Conservation (phyloP, 2,329 filamentous ascomycete species). For the Chaetomium sp. region DNA sequence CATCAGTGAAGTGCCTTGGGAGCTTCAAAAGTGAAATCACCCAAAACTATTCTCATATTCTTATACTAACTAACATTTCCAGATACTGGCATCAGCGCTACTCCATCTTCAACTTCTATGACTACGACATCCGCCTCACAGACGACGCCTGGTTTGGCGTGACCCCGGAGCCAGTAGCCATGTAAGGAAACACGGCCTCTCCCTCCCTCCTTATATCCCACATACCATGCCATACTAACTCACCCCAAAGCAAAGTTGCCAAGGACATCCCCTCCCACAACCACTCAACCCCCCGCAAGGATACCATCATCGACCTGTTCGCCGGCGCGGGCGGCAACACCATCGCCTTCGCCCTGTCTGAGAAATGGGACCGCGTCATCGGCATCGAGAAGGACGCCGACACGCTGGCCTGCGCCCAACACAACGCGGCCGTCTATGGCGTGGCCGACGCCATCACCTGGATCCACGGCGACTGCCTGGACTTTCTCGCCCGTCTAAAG, state of each 20-base stretch:
- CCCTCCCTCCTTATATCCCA: neutral
- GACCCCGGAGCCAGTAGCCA: slow-evolving; percentile 88
- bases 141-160: slow-evolving; percentile 96
- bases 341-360: slow-evolving; percentile 87
- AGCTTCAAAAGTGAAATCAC: slow-evolving; percentile 74
- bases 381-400: slow-evolving; percentile 82
- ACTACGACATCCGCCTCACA: slow-evolving; percentile 87
- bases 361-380: slow-evolving; percentile 79
- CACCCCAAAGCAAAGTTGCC: slow-evolving; percentile 66
- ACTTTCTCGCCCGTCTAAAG: slow-evolving; percentile 56
- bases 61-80: slow-evolving; percentile 3
- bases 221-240: slow-evolving; percentile 27
- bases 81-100: slow-evolving; percentile 92
- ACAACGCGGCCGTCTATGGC: slow-evolving; percentile 86
- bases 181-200: slow-evolving; percentile 51
- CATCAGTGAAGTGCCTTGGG: slow-evolving; percentile 71
- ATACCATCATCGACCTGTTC: slow-evolving; percentile 82
- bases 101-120: slow-evolving; percentile 83
- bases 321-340: slow-evolving; percentile 90
- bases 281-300: slow-evolving; percentile 51
- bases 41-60: neutral
- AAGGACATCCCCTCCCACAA: slow-evolving; percentile 63
- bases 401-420: slow-evolving; percentile 84
- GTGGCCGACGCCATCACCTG: slow-evolving; percentile 77
- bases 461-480: slow-evolving; percentile 85